Conservation (phyloP, 2,329 filamentous ascomycete genomes). For the Lachnellula occidentalis region DNA sequence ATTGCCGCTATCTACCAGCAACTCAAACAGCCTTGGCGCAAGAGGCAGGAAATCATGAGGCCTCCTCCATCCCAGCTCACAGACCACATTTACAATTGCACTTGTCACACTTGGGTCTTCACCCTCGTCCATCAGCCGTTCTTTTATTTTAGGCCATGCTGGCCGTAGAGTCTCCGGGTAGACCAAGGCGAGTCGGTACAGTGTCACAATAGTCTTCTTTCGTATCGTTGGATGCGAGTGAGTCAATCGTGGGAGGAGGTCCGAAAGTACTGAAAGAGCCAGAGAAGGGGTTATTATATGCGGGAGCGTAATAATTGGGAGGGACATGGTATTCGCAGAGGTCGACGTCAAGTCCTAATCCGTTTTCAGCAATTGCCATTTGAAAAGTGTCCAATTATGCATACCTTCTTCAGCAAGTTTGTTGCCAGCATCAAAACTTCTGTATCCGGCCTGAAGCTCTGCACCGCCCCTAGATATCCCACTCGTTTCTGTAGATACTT, state of each 20-base stretch:
- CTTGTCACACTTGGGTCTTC: slow-evolving; percentile 93
- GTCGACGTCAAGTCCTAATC: slow-evolving; percentile 66
- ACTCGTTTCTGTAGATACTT: slow-evolving; percentile 95
- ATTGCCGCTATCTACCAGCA: slow-evolving; percentile 86
- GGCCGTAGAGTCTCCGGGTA: slow-evolving; percentile 90
- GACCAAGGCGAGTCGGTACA: slow-evolving; percentile 90
- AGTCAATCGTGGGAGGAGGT: slow-evolving; percentile 77
- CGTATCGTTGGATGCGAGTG: slow-evolving; percentile 82
- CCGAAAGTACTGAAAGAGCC: slow-evolving; percentile 80
- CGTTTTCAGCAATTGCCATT: slow-evolving; percentile 9
- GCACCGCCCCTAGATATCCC: slow-evolving; percentile 89
- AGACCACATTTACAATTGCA: slow-evolving; percentile 94
- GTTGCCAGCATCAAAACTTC: slow-evolving; percentile 97
- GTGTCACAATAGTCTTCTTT: slow-evolving; percentile 92
- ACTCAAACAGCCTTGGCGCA: slow-evolving; percentile 84
- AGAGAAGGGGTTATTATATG: slow-evolving; percentile 91
- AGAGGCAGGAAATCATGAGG: slow-evolving; percentile 91
- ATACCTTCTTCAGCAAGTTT: slow-evolving; percentile 88
- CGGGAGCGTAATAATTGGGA: slow-evolving; percentile 85
- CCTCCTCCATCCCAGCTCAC: slow-evolving; percentile 88
- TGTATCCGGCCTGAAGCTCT: slow-evolving; percentile 92
- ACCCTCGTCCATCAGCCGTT: slow-evolving; percentile 79
- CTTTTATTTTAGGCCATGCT: slow-evolving; percentile 97
- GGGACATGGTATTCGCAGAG: slow-evolving; percentile 69
- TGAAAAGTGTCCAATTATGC: neutral